A percentile compares a stretch with the other conserved stretches of the same genome.
These are phyloP conservation scores for Tetraselmis chui DNA, from an alignment of 139 green algal species.

Conservation along the genomic window DNA sequence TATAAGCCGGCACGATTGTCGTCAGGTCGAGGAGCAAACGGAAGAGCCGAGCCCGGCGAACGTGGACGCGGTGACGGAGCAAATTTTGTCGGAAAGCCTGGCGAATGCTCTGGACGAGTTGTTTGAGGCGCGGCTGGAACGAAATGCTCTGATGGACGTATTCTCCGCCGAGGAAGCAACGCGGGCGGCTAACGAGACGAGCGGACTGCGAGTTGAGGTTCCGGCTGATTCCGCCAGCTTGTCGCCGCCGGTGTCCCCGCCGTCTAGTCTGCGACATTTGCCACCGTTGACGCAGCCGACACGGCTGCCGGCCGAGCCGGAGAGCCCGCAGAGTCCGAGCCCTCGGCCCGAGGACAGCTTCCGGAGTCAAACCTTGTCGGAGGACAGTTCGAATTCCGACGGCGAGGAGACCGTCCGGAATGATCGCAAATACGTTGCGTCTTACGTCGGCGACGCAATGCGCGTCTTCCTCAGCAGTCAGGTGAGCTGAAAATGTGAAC, in stretches of 20 bases:
- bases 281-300: not conserved
- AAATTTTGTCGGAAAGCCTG: not conserved
- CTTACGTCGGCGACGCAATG: not conserved
- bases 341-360: not conserved
- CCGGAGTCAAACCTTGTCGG: too few relatives aligned
- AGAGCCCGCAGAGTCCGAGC: too few relatives aligned
- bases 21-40: not conserved
- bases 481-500: too few relatives aligned
- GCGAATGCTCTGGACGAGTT: not conserved
- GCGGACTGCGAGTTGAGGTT: too few relatives aligned
- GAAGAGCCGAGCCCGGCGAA: not conserved
- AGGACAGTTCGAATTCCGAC: not conserved
- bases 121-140: not conserved
- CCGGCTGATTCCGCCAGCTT: too few relatives aligned
- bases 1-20: too few relatives aligned
- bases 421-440: not conserved
- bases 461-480: not conserved
- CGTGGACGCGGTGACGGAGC: not conserved
- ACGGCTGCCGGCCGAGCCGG: not conserved
- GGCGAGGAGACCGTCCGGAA: not conserved
- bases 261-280: not conserved
- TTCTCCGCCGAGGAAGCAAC: not conserved
- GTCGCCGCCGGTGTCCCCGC: too few relatives aligned
- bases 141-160: not conserved
- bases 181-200: too few relatives aligned